Conservation (phyloP, 176 grass and related monocot genomes). For the Dactylis glomerata region DNA sequence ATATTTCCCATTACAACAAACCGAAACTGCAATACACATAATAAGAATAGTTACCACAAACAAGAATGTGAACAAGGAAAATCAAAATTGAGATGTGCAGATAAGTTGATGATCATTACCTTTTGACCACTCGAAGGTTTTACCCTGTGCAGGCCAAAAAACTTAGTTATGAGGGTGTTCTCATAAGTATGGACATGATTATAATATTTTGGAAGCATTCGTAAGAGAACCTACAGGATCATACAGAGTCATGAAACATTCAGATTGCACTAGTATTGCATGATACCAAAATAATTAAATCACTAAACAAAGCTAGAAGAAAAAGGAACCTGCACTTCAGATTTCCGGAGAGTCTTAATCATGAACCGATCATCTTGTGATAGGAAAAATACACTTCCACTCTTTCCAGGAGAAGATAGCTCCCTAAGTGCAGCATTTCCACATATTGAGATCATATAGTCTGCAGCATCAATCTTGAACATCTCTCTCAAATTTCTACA, state of each 20-base stretch:
- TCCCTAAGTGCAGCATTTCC: slow-evolving; percentile 87
- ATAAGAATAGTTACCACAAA: slow-evolving; percentile 20
- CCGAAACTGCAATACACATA: slow-evolving; percentile 67
- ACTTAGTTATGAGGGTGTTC: slow-evolving; percentile 99
- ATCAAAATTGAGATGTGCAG: slow-evolving; percentile 11
- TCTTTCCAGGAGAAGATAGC: slow-evolving; percentile 98
- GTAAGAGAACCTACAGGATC: slow-evolving; percentile 85
- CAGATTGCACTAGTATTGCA: not conserved
- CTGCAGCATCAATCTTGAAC: slow-evolving; percentile 99
- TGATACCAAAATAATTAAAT: not conserved
- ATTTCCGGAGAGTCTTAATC: slow-evolving; percentile 98
- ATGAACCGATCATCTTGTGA: slow-evolving; percentile 99
- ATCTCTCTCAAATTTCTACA: slow-evolving; percentile 95
- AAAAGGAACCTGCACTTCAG: slow-evolving; percentile 89
- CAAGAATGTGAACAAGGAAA: not conserved
- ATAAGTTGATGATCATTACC: slow-evolving; percentile 46
- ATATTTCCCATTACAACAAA: slow-evolving; percentile 99
- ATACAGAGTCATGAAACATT: slow-evolving; percentile 28
- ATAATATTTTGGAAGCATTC: slow-evolving; percentile 94
- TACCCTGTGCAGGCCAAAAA: slow-evolving; percentile 98
- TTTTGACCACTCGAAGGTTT: slow-evolving; percentile 98
- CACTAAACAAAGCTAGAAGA: slow-evolving; percentile 7
- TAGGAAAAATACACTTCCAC: slow-evolving; percentile 97
- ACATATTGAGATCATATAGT: slow-evolving; percentile 99
- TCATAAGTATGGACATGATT: slow-evolving; percentile 93